Evolutionary conservation across 257 asterid species (phyloP).

Genomic region (Ocimum tenuiflorum): DNA sequence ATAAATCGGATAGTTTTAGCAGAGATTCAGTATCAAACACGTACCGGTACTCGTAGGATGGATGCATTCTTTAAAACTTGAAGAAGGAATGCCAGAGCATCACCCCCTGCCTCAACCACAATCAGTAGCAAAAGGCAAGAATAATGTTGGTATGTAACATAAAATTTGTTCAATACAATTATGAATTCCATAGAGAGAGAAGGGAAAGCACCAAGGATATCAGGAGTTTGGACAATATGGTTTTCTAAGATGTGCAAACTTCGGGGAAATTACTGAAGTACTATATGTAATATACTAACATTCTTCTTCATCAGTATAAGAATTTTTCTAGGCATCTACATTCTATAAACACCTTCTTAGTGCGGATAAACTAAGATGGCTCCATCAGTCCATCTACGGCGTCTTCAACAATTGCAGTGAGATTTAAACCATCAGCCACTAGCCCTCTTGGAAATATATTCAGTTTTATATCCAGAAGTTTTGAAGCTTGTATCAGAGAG

Average conservation of each 20-base stretch:
- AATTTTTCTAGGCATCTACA: conserved; percentile 14
- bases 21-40: background rate
- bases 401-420: conserved; percentile 5
- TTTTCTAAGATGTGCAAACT: background rate
- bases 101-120: background rate
- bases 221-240: background rate
- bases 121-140: background rate
- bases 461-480: background rate
- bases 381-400: conserved; percentile 12
- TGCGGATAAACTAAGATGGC: conserved; percentile 18
- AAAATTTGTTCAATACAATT: background rate
- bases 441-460: background rate
- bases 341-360: conserved; percentile 19
- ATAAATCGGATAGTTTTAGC: background rate
- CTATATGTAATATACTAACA: conserved; percentile 12
- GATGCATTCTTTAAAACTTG: background rate
- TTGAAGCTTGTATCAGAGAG: background rate
- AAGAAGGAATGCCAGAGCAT: background rate
- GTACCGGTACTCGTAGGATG: background rate
- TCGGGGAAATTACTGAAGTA: background rate
- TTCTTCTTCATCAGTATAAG: conserved; percentile 12
- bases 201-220: background rate
- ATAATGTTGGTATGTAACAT: background rate
- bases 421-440: background rate
- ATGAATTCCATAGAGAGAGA: background rate